Conservation (phyloP, 1,284 basidiomycete species). For the Marasmius sp. region DNA sequence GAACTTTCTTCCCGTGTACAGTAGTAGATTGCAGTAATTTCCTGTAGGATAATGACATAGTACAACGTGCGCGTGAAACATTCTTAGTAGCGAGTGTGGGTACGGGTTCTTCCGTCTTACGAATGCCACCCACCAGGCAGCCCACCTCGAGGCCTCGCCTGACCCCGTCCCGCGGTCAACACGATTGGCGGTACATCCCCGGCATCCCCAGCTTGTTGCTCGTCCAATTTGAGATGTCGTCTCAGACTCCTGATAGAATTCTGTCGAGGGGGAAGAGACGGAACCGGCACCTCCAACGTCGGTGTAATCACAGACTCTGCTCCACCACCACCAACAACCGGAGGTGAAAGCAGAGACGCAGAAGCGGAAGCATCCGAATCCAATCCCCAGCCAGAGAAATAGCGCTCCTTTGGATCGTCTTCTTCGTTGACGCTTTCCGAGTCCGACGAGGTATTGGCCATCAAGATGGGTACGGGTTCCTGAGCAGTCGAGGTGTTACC, state of each 20-base stretch:
- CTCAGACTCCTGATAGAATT: not conserved
- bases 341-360: not conserved
- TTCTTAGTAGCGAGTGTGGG: too few species aligned
- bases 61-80: too few species aligned
- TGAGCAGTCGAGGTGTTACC: not conserved
- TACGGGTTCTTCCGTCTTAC: not conserved
- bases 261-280: not conserved
- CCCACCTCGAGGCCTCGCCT: not conserved
- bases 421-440: not conserved
- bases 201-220: not conserved
- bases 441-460: not conserved
- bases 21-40: too few species aligned
- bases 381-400: not conserved
- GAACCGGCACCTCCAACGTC: not conserved
- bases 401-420: not conserved
- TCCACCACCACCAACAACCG: not conserved
- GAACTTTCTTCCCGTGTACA: too few species aligned
- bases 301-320: not conserved
- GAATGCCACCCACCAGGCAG: not conserved
- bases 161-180: not conserved
- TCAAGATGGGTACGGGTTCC: not conserved
- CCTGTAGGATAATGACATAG: too few species aligned
- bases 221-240: not conserved
- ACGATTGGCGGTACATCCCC: not conserved
- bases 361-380: not conserved